Evolutionary conservation across 2,329 filamentous ascomycete genomes (phyloP).

Genomic region (Hirsutella minnesotensis): DNA sequence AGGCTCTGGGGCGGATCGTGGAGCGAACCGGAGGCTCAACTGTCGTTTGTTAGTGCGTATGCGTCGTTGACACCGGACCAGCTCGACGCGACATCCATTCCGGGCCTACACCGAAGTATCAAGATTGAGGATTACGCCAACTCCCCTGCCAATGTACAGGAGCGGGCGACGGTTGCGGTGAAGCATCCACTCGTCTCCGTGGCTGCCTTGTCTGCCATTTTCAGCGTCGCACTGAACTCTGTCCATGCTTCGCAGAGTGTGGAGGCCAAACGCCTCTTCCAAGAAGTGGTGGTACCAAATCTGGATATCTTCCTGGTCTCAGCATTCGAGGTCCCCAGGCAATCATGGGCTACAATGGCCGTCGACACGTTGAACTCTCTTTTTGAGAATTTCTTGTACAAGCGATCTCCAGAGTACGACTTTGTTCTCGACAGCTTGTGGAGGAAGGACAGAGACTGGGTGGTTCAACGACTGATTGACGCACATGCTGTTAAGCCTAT

Average conservation of each 20-base stretch:
- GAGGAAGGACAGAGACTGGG: constrained; percentile 82
- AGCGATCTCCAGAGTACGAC: constrained; percentile 64
- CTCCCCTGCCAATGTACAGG: constrained; percentile 35
- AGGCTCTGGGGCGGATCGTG: constrained; percentile 83
- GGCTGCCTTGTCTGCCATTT: constrained; percentile 63
- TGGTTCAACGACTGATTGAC: constrained; percentile 67
- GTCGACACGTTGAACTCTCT: constrained; percentile 64
- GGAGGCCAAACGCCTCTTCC: constrained; percentile 54
- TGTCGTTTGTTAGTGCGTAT: constrained; percentile 89
- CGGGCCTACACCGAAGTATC: constrained; percentile 69
- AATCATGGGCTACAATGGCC: constrained; percentile 62
- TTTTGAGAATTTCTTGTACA: constrained; percentile 74
- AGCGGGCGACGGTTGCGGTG: constrained; percentile 49
- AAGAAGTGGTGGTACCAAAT: constrained; percentile 58
- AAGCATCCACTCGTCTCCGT: constrained; percentile 83
- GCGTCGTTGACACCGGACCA: constrained; percentile 62
- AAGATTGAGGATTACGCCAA: constrained; percentile 44
- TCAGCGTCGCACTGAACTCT: constrained; percentile 51
- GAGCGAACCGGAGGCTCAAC: constrained; percentile 74
- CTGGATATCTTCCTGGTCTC: constrained; percentile 70
- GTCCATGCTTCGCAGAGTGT: constrained; percentile 48
- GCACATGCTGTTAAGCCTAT: constrained; percentile 66
- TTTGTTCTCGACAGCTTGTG: constrained; percentile 88
- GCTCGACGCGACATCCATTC: constrained; percentile 76
- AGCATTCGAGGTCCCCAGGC: constrained; percentile 61